Conservation (phyloP, 2,329 filamentous ascomycete genomes). For the Fusarium dimerum region DNA sequence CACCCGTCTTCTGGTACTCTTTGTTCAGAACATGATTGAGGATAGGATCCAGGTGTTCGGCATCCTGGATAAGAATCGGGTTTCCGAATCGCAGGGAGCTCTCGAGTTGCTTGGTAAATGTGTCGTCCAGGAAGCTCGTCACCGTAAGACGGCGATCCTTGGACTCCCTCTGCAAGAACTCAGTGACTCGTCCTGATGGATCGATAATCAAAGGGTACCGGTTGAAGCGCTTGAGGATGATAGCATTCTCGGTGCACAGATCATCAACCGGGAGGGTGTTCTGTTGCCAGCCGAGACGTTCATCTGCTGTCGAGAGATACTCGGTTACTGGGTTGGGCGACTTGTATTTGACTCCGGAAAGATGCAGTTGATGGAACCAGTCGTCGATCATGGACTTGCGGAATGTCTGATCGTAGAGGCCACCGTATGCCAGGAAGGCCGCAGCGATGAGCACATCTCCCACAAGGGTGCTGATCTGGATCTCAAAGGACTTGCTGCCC, state of each 20-base stretch:
- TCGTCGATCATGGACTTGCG: constrained; percentile 97
- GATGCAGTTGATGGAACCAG: constrained; percentile 89
- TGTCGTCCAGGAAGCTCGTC: constrained; percentile 96
- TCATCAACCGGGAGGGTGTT: constrained; percentile 94
- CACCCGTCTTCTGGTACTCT: constrained; percentile 97
- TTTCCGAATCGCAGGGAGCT: constrained; percentile 97
- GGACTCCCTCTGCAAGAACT: constrained; percentile 93
- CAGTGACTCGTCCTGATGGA: constrained; percentile 89
- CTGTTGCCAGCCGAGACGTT: constrained; percentile 92
- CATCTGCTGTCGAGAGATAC: constrained; percentile 94
- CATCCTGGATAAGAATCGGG: constrained; percentile 97
- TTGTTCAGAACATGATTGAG: constrained; percentile 99
- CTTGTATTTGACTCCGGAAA: constrained; percentile 94
- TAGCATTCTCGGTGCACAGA: constrained; percentile 97
- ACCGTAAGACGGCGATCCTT: constrained; percentile 92
- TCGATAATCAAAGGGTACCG: constrained; percentile 98
- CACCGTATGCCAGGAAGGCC: constrained; percentile 94
- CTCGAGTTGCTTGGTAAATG: constrained; percentile 96
- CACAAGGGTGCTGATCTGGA: constrained; percentile 93
- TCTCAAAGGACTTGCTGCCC: constrained; percentile 96
- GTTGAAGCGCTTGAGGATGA: constrained; percentile 97
- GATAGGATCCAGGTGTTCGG: constrained; percentile 94
- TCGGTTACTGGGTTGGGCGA: constrained; percentile 92
- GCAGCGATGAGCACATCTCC: constrained; percentile 96
- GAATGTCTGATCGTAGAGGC: constrained; percentile 97